A percentile compares a stretch with the other conserved stretches of the same genome.
Conservation (phyloP, 225 moss, liverwort and hornwort species). For the Bryoerythrophyllum caledonicum region DNA sequence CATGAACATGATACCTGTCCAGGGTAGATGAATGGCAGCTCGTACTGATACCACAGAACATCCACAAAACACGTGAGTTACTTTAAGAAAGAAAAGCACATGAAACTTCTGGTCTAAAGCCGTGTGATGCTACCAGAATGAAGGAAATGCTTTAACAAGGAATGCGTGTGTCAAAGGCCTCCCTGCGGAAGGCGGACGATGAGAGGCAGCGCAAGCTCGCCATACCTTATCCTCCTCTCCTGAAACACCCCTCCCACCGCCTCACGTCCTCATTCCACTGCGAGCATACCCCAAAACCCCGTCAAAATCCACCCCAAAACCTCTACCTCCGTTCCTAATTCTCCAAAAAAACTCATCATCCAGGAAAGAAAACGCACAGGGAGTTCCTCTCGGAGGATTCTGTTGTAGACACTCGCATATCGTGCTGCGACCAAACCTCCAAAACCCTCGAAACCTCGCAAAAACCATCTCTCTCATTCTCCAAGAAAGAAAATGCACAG, state of each 20-base stretch:
- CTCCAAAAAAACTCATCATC: too few relatives aligned
- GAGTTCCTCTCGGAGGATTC: too few relatives aligned
- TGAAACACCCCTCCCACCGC: not conserved
- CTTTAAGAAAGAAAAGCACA: too few relatives aligned
- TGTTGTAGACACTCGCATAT: too few relatives aligned
- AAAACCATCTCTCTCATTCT: too few relatives aligned
- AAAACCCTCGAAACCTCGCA: too few relatives aligned
- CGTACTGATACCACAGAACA: conserved; percentile 63
- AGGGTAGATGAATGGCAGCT: conserved; percentile 92
- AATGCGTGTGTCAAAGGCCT: not conserved
- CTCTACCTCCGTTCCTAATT: not conserved
- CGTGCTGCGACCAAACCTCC: too few relatives aligned
- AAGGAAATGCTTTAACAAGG: not conserved
- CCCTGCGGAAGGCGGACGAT: not conserved
- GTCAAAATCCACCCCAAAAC: not conserved
- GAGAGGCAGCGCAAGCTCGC: conserved; percentile 21
- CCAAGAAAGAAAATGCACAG: too few relatives aligned
- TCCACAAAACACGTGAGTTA: conserved; percentile 30
- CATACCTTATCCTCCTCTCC: conserved; percentile 4
- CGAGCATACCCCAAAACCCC: not conserved
- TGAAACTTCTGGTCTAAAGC: not conserved
- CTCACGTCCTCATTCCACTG: conserved; percentile 29
- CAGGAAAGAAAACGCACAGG: too few relatives aligned
- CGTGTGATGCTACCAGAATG: not conserved
- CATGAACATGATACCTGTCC: conserved; percentile 69